A percentile compares a stretch with the other conserved stretches of the same genome.
These are phyloP conservation scores for Trametes pubescens DNA, from an alignment of 1,284 basidiomycete genomes.

Conservation along the genomic window DNA sequence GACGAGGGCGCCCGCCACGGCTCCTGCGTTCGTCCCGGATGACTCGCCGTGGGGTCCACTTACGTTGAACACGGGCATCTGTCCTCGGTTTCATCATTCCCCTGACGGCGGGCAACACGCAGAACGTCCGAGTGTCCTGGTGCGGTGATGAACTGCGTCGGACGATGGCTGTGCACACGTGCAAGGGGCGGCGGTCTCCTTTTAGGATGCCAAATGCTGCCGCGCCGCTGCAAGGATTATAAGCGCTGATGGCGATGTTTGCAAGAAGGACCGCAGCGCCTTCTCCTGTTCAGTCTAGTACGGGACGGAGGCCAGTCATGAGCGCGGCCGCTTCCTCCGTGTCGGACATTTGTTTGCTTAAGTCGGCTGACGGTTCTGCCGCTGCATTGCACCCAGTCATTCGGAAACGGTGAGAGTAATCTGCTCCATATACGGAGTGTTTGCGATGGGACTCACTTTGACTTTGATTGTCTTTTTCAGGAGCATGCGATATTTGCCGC, in stretches of 20 bases:
- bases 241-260: conserved; percentile 8
- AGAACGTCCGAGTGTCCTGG: not conserved
- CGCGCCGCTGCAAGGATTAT: not conserved
- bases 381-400: no score
- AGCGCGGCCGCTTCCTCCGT: not conserved
- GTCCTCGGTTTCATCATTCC: not conserved
- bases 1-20: not conserved
- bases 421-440: no score
- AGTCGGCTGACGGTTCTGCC: no score
- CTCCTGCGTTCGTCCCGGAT: not conserved
- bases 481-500: no score
- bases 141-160: not conserved
- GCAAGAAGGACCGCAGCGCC: not conserved
- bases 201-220: conserved; percentile 7
- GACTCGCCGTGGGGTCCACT: conserved; percentile 14
- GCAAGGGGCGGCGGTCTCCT: conserved; percentile 7
- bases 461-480: no score
- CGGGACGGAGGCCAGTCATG: not conserved
- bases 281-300: not conserved
- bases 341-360: not conserved
- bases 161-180: conserved; percentile 3
- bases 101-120: conserved; percentile 2
- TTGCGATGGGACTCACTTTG: no score
- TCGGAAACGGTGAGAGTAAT: no score
- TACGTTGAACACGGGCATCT: not conserved